These are phyloP conservation scores for Colletotrichum salicis DNA, from an alignment of 2,329 filamentous ascomycete species.

Conservation along the genomic window DNA sequence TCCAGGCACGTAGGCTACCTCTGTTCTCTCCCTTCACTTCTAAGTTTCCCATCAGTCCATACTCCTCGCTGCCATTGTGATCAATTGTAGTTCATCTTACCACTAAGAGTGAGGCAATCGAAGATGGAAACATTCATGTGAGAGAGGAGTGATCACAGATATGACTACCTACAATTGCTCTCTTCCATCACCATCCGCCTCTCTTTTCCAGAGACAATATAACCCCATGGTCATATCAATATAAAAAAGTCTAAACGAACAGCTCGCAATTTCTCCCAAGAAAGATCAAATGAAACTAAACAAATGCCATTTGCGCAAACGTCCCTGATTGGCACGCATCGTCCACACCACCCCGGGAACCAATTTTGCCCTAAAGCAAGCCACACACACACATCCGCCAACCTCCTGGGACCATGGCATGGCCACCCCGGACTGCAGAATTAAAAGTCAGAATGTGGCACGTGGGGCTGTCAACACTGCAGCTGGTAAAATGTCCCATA, in stretches of 20 bases:
- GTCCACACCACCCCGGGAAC: background rate
- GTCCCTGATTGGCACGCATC: constrained; percentile 10
- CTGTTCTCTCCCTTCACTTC: background rate
- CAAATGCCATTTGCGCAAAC: background rate
- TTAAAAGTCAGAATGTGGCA: background rate
- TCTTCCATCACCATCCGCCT: background rate
- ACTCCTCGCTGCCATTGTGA: too few species aligned
- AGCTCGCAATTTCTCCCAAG: background rate
- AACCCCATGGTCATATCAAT: background rate
- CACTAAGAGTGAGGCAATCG: too few species aligned
- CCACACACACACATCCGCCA: background rate
- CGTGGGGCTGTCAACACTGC: background rate
- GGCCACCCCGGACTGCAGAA: background rate
- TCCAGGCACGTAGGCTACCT: background rate
- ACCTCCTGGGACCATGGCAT: background rate
- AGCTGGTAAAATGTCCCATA: background rate
- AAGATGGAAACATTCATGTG: too few species aligned
- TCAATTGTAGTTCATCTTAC: too few species aligned
- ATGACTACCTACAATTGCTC: background rate
- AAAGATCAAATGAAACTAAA: background rate
- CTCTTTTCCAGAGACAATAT: background rate
- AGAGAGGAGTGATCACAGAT: too few species aligned
- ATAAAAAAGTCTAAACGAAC: background rate
- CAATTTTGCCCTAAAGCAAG: background rate
- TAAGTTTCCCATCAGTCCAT: too few species aligned